Evolutionary conservation across 2,329 filamentous ascomycete species (phyloP).

Genomic region (Penicillium freii): DNA sequence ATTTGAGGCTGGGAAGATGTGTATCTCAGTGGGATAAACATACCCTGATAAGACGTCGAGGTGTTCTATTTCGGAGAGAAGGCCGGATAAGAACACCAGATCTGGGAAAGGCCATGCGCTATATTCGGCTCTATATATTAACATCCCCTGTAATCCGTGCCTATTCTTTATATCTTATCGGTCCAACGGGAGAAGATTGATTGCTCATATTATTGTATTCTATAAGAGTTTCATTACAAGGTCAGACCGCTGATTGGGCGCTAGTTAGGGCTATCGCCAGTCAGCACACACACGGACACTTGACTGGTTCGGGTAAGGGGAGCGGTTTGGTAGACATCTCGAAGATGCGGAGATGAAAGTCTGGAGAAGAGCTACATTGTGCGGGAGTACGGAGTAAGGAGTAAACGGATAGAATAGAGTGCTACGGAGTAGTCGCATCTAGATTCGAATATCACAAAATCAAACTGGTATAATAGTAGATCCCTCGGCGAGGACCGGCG

Average conservation of each 20-base stretch:
- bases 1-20: neutral
- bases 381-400: neutral
- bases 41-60: constrained; percentile 9
- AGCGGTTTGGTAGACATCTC: neutral
- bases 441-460: neutral
- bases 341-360: constrained; percentile 6
- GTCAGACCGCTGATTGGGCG: constrained; percentile 6
- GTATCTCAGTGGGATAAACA: neutral
- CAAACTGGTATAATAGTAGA: neutral
- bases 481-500: constrained; percentile 21
- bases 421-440: neutral
- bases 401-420: neutral
- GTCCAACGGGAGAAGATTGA: constrained; percentile 23
- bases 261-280: constrained; percentile 2
- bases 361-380: constrained; percentile 4
- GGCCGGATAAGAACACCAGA: constrained; percentile 8
- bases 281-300: neutral
- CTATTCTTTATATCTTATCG: constrained; percentile 18
- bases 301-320: constrained; percentile 2
- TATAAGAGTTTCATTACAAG: constrained; percentile 7
- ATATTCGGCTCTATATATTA: neutral
- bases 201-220: constrained; percentile 14
- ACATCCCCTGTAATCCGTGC: neutral
- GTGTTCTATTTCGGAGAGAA: constrained; percentile 1
- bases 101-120: constrained; percentile 8